These are phyloP conservation scores for Blastobotrys elegans DNA, from an alignment of 1,139 yeast genomes.

Conservation along the genomic window DNA sequence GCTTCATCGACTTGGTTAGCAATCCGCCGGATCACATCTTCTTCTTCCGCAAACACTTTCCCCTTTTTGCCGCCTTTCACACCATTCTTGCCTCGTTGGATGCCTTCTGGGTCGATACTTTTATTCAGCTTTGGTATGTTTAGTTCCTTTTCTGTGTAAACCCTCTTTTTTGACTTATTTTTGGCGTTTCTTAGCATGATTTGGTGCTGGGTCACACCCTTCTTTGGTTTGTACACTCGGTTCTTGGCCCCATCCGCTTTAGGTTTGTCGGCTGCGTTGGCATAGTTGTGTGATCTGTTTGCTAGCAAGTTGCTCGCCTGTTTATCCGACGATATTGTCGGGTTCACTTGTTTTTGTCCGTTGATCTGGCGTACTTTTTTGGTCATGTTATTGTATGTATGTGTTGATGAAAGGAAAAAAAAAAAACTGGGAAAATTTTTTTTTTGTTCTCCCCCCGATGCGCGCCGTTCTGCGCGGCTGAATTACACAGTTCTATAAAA, in stretches of 20 bases:
- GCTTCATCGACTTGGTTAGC: conserved; percentile 78
- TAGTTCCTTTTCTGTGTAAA: conserved; percentile 71
- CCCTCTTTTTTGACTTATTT: conserved; percentile 45
- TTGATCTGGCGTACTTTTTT: conserved; percentile 19
- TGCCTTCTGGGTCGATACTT: conserved; percentile 82
- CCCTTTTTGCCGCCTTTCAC: conserved; percentile 49
- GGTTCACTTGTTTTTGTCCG: conserved; percentile 22
- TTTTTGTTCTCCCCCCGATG: conserved; percentile 15
- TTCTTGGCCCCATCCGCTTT: conserved; percentile 18
- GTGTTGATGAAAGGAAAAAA: neutral
- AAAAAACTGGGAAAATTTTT: conserved; percentile 1
- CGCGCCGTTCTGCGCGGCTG: neutral
- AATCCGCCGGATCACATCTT: conserved; percentile 60
- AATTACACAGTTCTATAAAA: neutral
- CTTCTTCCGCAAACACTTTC: conserved; percentile 74
- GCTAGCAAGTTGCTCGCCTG: conserved; percentile 27
- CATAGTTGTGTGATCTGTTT: conserved; percentile 24
- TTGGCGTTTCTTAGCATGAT: conserved; percentile 13
- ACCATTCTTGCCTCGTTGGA: conserved; percentile 50
- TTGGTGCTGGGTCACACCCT: conserved; percentile 15
- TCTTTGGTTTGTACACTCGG: conserved; percentile 21
- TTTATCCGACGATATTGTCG: conserved; percentile 23
- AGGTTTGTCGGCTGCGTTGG: conserved; percentile 21
- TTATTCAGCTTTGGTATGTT: conserved; percentile 74
- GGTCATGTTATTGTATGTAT: conserved; percentile 16